Evolutionary conservation across 2,329 filamentous ascomycete genomes (phyloP).

Genomic region (Cercospora sp.): DNA sequence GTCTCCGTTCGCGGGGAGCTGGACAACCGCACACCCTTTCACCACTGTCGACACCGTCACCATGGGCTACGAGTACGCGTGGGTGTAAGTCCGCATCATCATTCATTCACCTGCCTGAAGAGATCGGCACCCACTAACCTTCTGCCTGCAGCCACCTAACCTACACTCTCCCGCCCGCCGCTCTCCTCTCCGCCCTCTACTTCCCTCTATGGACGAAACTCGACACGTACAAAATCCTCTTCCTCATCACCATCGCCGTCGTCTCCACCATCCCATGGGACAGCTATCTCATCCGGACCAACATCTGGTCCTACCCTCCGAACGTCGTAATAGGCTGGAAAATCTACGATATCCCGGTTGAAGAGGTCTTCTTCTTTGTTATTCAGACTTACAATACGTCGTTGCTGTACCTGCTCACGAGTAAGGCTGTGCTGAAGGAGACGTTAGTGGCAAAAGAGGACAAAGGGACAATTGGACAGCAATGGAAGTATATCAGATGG

Average conservation of each 20-base stretch:
- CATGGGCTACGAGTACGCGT: constrained; percentile 64
- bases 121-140: constrained; percentile 13
- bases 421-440: constrained; percentile 62
- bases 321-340: constrained; percentile 64
- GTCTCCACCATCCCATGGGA: constrained; percentile 73
- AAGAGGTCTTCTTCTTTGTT: constrained; percentile 76
- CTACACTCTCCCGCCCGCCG: constrained; percentile 66
- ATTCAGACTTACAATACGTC: constrained; percentile 74
- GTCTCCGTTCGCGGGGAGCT: neutral
- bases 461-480: constrained; percentile 30
- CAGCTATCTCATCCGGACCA: constrained; percentile 67
- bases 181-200: constrained; percentile 59
- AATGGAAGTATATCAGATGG: constrained; percentile 46
- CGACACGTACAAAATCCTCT: constrained; percentile 63
- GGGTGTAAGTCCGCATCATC: constrained; percentile 54
- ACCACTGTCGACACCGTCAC: neutral
- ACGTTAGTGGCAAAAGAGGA: constrained; percentile 51
- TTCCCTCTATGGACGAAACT: constrained; percentile 62
- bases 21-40: neutral
- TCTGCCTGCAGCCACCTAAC: constrained; percentile 60
- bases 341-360: constrained; percentile 64
- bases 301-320: constrained; percentile 70
- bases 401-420: constrained; percentile 66
- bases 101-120: neutral
- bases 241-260: constrained; percentile 64